Evolutionary conservation across 2,329 filamentous ascomycete species (phyloP).

Genomic region (Pseudogymnoascus sp.): DNA sequence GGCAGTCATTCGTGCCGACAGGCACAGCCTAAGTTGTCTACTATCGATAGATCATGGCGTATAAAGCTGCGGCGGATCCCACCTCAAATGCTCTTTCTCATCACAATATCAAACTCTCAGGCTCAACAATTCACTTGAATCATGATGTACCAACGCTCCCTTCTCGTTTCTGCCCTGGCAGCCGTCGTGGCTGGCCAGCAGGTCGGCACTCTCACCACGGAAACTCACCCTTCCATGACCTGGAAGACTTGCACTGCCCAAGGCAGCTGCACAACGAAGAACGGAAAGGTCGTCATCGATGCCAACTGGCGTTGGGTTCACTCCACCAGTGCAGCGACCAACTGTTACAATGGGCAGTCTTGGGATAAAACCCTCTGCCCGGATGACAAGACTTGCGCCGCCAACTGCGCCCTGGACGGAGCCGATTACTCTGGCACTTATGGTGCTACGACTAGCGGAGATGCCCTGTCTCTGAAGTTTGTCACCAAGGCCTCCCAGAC

Average conservation of each 20-base stretch:
- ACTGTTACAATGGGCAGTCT: conserved; percentile 36
- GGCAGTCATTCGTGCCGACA: neutral
- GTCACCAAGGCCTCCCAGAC: conserved; percentile 43
- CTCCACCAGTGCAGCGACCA: conserved; percentile 33
- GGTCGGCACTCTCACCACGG: conserved; percentile 36
- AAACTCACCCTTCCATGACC: conserved; percentile 44
- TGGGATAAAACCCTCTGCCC: conserved; percentile 36
- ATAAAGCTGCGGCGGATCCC: neutral
- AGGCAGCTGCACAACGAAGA: conserved; percentile 38
- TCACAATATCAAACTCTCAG: neutral
- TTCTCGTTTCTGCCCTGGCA: conserved; percentile 29
- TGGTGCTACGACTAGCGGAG: conserved; percentile 44
- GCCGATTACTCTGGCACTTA: conserved; percentile 45
- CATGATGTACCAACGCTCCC: neutral
- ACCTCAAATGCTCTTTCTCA: neutral
- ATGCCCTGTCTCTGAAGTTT: conserved; percentile 47
- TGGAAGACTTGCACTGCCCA: conserved; percentile 40
- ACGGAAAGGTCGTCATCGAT: conserved; percentile 44
- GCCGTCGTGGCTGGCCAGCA: conserved; percentile 39
- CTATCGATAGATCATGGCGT: neutral
- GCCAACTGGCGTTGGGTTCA: conserved; percentile 53
- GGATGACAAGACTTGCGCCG: conserved; percentile 36
- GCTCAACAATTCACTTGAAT: neutral
- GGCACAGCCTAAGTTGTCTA: conserved; percentile 1
- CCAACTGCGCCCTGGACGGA: conserved; percentile 45